phyloP scores from a whole-genome alignment of 2,329 filamentous ascomycete genomes.

The Ophiocordyceps polyrhachis-furcata region DNA sequence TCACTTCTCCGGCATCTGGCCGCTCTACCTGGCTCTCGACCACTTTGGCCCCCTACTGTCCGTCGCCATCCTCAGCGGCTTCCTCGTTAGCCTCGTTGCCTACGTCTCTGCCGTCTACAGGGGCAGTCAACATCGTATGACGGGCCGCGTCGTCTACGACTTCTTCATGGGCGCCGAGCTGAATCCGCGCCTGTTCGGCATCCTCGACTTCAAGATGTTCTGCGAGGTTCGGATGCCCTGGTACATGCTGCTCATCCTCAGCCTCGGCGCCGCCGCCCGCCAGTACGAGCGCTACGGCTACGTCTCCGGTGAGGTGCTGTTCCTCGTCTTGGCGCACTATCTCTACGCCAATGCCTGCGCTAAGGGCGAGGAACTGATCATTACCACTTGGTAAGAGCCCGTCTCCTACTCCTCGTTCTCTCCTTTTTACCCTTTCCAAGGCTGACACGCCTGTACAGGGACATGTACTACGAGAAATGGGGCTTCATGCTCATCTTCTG shows the following conservation, averaged over 20 bases:
- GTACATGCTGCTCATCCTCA: constrained; percentile 73
- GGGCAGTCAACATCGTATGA: constrained; percentile 83
- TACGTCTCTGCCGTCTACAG: constrained; percentile 71
- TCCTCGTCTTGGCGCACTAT: constrained; percentile 77
- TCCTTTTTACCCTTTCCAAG: neutral
- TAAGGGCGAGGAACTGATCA: constrained; percentile 82
- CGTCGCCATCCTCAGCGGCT: constrained; percentile 83
- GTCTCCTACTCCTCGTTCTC: neutral
- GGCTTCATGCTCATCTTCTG: constrained; percentile 98
- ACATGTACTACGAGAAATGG: constrained; percentile 96
- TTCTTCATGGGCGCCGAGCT: constrained; percentile 85
- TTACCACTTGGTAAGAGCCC: constrained; percentile 51
- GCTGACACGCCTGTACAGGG: constrained; percentile 21
- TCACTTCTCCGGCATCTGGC: constrained; percentile 72
- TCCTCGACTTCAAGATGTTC: constrained; percentile 89
- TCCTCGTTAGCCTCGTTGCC: constrained; percentile 61
- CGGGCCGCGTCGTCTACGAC: constrained; percentile 67
- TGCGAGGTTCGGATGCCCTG: constrained; percentile 84
- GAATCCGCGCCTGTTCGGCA: constrained; percentile 66
- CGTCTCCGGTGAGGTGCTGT: constrained; percentile 66
- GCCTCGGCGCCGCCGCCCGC: constrained; percentile 55
- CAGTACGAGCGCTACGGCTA: constrained; percentile 78
- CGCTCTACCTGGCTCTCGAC: constrained; percentile 79
- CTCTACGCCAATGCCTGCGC: constrained; percentile 83
- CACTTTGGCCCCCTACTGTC: constrained; percentile 88